Conservation (phyloP, 1,284 basidiomycete genomes). For the Puccinia coronata region DNA sequence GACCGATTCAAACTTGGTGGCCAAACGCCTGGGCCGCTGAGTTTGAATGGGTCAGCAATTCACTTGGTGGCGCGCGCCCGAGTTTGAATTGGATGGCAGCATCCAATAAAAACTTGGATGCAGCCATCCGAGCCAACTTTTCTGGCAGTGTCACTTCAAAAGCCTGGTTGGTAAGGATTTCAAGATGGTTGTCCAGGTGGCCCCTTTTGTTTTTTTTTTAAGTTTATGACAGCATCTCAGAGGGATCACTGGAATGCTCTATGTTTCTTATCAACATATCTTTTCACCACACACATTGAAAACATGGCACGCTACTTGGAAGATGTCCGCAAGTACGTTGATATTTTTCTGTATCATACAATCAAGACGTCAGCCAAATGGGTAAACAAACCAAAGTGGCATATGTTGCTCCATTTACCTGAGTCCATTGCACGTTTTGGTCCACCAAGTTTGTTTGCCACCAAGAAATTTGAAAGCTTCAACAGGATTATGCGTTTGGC, state of each 20-base stretch:
- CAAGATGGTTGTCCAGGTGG: constrained; percentile 55
- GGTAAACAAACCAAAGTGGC: constrained; percentile 62
- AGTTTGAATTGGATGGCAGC: too few species aligned
- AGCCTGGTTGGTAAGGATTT: constrained; percentile 60
- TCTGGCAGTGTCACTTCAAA: too few species aligned
- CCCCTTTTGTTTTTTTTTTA: constrained; percentile 5
- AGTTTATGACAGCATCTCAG: neutral
- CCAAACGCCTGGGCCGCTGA: too few species aligned
- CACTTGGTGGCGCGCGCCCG: too few species aligned
- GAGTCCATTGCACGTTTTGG: constrained; percentile 50
- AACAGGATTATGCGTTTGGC: neutral
- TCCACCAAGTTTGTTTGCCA: neutral
- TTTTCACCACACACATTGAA: constrained; percentile 60
- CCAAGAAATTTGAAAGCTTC: constrained; percentile 32
- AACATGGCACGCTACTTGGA: constrained; percentile 57
- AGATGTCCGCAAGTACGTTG: constrained; percentile 53
- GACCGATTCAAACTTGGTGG: too few species aligned
- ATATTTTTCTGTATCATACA: constrained; percentile 57
- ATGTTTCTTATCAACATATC: constrained; percentile 56
- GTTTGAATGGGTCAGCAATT: too few species aligned
- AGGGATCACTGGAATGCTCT: neutral
- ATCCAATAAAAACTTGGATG: too few species aligned
- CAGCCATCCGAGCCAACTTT: too few species aligned
- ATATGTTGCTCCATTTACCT: constrained; percentile 54
- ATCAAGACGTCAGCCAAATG: constrained; percentile 56